Conservation (phyloP, 2,329 filamentous ascomycete species). For the Thelonectria olida region DNA sequence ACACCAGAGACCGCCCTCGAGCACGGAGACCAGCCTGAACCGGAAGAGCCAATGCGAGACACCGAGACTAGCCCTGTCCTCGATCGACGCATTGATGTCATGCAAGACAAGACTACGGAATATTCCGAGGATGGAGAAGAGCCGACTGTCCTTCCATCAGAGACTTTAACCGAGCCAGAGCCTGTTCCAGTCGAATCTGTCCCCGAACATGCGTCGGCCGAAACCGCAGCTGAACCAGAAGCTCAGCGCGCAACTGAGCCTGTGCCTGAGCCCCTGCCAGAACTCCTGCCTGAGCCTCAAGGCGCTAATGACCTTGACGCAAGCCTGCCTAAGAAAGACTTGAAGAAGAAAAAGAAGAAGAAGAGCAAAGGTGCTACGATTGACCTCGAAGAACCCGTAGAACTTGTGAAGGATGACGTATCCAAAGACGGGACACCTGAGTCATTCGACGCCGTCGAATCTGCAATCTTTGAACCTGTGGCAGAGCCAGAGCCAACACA, state of each 20-base stretch:
- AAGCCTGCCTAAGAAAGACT: slow-evolving; percentile 34
- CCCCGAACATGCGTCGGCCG: not conserved
- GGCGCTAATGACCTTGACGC: not conserved
- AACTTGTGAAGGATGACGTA: not conserved
- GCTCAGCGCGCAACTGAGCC: not conserved
- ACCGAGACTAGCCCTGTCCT: not conserved
- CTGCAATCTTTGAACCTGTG: not conserved
- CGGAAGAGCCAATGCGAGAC: not conserved
- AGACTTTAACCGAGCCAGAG: not conserved
- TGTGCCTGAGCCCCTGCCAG: not conserved
- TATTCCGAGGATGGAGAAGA: not conserved
- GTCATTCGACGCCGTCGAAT: not conserved
- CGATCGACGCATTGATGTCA: not conserved
- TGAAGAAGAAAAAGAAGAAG: slow-evolving; percentile 25
- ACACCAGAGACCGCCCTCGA: not conserved
- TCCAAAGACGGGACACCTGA: not conserved
- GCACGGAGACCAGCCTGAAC: not conserved
- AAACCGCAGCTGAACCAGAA: not conserved
- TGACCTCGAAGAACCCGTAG: not conserved
- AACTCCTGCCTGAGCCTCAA: not conserved
- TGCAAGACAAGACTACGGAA: not conserved
- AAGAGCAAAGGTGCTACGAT: slow-evolving; percentile 10
- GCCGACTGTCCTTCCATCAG: not conserved
- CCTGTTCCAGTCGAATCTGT: not conserved
- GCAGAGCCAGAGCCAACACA: not conserved